Conservation (phyloP, 2,329 filamentous ascomycete species). For the Torrubiella hemipterigena region DNA sequence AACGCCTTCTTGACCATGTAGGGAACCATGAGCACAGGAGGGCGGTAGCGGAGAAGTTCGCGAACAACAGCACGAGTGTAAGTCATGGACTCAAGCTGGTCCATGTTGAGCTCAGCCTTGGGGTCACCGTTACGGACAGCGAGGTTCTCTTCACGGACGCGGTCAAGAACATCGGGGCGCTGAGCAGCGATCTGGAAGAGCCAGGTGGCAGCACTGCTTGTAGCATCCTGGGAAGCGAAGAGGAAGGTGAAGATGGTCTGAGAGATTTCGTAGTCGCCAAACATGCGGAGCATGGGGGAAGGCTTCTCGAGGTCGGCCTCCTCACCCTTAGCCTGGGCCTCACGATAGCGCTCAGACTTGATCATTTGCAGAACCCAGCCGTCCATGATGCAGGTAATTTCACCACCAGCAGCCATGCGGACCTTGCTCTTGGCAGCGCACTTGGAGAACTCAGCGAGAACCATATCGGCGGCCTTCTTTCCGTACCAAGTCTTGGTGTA, state of each 20-base stretch:
- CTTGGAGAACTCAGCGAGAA: constrained; percentile 77
- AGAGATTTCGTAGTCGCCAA: constrained; percentile 81
- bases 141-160: constrained; percentile 84
- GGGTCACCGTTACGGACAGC: constrained; percentile 62
- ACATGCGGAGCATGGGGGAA: constrained; percentile 67
- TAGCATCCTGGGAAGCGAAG: constrained; percentile 95
- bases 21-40: constrained; percentile 93
- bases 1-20: constrained; percentile 93
- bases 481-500: constrained; percentile 96
- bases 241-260: constrained; percentile 94
- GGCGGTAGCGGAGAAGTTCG: constrained; percentile 84
- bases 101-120: constrained; percentile 60
- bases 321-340: constrained; percentile 63
- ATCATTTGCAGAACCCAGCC: constrained; percentile 85
- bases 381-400: constrained; percentile 88
- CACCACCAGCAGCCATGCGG: constrained; percentile 78
- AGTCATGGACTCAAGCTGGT: constrained; percentile 75
- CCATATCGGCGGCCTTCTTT: constrained; percentile 90
- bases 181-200: constrained; percentile 90
- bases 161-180: constrained; percentile 82
- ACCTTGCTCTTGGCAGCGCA: constrained; percentile 90
- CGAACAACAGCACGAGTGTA: constrained; percentile 89
- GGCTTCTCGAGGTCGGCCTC: constrained; percentile 66
- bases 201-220: constrained; percentile 87
- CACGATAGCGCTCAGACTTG: constrained; percentile 69